Evolutionary conservation across 257 asterid genomes (phyloP), one percentile per base, ranked within the genome.

Genomic region (Rhazya stricta): DNA sequence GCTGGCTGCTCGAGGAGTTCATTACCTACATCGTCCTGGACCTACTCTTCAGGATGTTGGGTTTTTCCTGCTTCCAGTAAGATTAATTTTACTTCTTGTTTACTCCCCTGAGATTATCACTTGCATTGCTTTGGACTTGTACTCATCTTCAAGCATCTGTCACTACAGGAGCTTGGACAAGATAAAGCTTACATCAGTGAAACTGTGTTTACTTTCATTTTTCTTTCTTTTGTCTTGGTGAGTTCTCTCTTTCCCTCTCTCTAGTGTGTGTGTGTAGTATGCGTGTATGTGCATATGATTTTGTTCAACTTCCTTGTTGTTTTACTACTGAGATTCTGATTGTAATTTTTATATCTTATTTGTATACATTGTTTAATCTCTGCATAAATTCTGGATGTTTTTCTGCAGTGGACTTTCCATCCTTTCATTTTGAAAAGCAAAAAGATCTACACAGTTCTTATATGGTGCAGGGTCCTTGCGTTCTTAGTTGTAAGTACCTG

Each of bases 381-480:
- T 46, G 37, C 70, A 15, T 80, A 39, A 72, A 10, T 23, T 58
- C 74, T 74, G 58, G 39, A 66, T 78, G 76, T 82, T 79, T 70
- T 83, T 34, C 71, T 84, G 88, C 91, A 95, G 99, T 95, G 99
- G 98, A 95, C 97, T 37, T 95, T 95, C 93, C 94, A 92, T 86
- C 99, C 99, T 79, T 95, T 95, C 83, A 79, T 92, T 81, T 68
- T 88, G 67, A 95, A 95, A 90, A 88, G 83, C 89, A 93, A 92
- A 85, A 95, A 87, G 88, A 89, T 95, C 83, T 93, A 93, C 85
- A 95, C 99, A 25, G 99, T 93, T 78, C 86, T 91, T 69, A 77
- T 95, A 69, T 93, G 99, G 99, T 93, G 98, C 95, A 87, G 99
- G 86, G 98, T 88, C 54, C 83, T 95, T 78, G 94, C 99, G 41